phyloP scores from a whole-genome alignment of 2,329 filamentous ascomycete genomes.

The Ceratocystis eucalypticola region DNA sequence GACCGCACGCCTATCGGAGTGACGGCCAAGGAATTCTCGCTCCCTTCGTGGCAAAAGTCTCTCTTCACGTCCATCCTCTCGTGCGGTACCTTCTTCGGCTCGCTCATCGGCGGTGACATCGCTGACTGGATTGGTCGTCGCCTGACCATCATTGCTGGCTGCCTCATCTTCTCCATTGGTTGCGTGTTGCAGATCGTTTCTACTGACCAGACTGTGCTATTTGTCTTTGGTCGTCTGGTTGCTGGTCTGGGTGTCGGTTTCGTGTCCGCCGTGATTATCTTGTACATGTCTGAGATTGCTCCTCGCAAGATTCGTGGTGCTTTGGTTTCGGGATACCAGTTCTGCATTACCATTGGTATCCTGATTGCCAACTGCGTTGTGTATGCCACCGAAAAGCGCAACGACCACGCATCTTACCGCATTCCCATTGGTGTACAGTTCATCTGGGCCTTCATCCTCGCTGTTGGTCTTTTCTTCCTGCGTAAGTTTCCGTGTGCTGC shows the following conservation, averaged over 20 bases:
- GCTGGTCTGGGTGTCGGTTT: conserved; percentile 70
- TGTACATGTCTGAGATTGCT: conserved; percentile 76
- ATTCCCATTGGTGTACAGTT: conserved; percentile 74
- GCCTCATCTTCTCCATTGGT: conserved; percentile 56
- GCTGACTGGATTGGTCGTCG: conserved; percentile 63
- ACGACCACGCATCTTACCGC: conserved; percentile 56
- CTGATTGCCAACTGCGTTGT: conserved; percentile 61
- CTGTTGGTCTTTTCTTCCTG: conserved; percentile 55
- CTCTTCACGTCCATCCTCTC: conserved; percentile 66
- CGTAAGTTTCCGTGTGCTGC: conserved; percentile 25
- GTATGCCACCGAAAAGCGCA: conserved; percentile 52
- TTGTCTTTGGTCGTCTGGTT: conserved; percentile 61
- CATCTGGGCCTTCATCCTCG: conserved; percentile 66
- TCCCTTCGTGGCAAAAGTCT: conserved; percentile 31
- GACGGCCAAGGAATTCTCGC: conserved; percentile 22
- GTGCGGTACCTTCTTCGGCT: conserved; percentile 64
- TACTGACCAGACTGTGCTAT: conserved; percentile 35
- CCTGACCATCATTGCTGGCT: conserved; percentile 58
- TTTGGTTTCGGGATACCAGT: conserved; percentile 71
- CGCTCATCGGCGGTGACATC: conserved; percentile 62
- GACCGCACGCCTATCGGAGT: conserved; percentile 31
- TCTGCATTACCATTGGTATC: conserved; percentile 69
- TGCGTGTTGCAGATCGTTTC: conserved; percentile 52
- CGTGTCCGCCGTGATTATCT: conserved; percentile 64
- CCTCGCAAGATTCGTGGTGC: conserved; percentile 63